These are phyloP conservation scores for Gossypium anomalum DNA, from an alignment of 345 rosid species.

Conservation along the genomic window DNA sequence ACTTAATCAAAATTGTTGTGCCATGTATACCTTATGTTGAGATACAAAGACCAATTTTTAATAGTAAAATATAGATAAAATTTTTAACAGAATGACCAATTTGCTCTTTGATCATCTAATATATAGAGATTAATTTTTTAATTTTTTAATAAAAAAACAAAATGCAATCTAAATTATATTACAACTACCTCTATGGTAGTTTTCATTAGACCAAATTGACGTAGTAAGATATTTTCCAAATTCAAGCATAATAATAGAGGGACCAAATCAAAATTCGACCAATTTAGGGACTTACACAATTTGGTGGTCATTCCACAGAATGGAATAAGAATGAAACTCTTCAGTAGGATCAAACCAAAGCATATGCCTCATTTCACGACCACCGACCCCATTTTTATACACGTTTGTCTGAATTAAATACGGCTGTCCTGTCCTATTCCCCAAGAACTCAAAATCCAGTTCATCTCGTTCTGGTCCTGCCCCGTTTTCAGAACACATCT, in stretches of 20 bases:
- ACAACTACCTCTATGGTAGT: too few species aligned
- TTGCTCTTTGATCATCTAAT: too few species aligned
- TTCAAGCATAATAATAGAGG: neutral
- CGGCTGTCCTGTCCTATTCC: slow-evolving; percentile 85
- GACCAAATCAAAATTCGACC: neutral
- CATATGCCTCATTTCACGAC: slow-evolving; percentile 85
- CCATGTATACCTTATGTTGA: too few species aligned
- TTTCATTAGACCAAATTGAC: too few species aligned
- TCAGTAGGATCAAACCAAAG: slow-evolving; percentile 97
- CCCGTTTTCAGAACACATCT: slow-evolving; percentile 67
- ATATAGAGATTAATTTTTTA: too few species aligned
- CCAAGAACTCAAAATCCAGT: slow-evolving; percentile 90
- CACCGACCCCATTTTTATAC: slow-evolving; percentile 83
- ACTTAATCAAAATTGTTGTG: too few species aligned
- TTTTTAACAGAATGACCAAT: neutral
- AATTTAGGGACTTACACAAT: slow-evolving; percentile 46
- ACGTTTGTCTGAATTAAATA: slow-evolving; percentile 87
- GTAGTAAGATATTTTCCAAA: too few species aligned
- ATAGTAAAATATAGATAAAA: too few species aligned
- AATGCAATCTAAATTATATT: too few species aligned
- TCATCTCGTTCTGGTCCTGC: slow-evolving; percentile 85
- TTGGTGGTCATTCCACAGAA: slow-evolving; percentile 79
- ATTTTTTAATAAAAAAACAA: too few species aligned
- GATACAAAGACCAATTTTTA: too few species aligned
- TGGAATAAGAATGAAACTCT: slow-evolving; percentile 72